A percentile compares a stretch with the other conserved stretches of the same genome.
Evolutionary conservation across 192 early-diverging fungal genomes (phyloP).

Genomic region (Allomyces macrogynus): DNA sequence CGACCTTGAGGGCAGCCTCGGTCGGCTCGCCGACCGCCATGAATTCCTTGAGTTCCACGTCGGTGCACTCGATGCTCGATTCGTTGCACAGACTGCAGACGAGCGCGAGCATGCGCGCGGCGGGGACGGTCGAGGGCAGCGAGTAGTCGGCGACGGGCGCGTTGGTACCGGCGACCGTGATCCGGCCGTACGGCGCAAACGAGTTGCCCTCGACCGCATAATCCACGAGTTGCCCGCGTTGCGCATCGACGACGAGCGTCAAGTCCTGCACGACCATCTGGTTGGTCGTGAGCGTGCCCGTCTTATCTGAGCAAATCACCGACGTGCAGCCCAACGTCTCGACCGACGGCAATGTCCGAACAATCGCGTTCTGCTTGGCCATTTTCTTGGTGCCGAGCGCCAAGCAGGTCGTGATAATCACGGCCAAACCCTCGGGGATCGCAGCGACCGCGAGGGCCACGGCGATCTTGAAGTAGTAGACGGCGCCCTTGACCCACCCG

Average conservation of each 20-base stretch:
- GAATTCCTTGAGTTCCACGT: conserved; percentile 20
- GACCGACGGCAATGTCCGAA: conserved; percentile 72
- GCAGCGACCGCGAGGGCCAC: conserved; percentile 96
- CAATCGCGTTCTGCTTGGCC: conserved; percentile 90
- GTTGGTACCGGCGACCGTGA: conserved; percentile 24
- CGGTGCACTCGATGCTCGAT: conserved; percentile 60
- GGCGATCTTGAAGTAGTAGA: conserved; percentile 99
- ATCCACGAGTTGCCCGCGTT: conserved; percentile 29
- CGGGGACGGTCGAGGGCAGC: conserved; percentile 29
- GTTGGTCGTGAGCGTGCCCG: conserved; percentile 95
- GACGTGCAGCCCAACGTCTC: conserved; percentile 94
- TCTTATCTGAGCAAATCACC: conserved; percentile 99
- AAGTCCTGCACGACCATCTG: conserved; percentile 69
- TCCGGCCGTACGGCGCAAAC: conserved; percentile 64
- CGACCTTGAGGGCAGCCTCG: conserved; percentile 83
- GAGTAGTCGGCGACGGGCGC: conserved; percentile 11
- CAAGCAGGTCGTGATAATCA: conserved; percentile 93
- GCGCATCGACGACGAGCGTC: conserved; percentile 24
- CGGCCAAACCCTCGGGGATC: conserved; percentile 97
- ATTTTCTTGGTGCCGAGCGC: conserved; percentile 94
- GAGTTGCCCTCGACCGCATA: conserved; percentile 61
- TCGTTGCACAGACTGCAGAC: conserved; percentile 85
- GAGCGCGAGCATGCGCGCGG: conserved; percentile 50
- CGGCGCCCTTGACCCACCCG: conserved; percentile 83
- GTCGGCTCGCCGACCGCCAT: conserved; percentile 82